phyloP scores from a whole-genome alignment of 116 monocot genomes.

The Thalassia testudinum region DNA sequence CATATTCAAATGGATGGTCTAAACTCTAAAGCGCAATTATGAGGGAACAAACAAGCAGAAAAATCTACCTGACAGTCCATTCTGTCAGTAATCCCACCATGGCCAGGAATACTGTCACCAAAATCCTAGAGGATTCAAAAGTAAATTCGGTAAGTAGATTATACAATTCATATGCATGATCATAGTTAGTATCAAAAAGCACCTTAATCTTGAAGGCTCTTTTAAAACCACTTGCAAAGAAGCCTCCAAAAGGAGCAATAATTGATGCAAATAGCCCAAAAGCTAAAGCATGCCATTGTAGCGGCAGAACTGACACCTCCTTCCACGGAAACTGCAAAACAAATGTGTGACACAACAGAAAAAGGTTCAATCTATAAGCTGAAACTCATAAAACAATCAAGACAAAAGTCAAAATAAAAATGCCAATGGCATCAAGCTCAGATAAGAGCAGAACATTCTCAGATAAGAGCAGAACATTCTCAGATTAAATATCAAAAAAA shows the following conservation, averaged over 20 bases:
- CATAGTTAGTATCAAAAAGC: background rate
- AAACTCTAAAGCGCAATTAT: too few species aligned
- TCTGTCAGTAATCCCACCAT: constrained; percentile 97
- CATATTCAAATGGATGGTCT: too few species aligned
- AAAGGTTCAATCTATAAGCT: too few species aligned
- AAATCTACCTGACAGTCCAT: constrained; percentile 88
- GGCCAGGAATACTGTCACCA: constrained; percentile 97
- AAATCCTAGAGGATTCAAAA: constrained; percentile 44
- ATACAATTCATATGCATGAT: too few species aligned
- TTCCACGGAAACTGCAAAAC: constrained; percentile 75
- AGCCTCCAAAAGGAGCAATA: constrained; percentile 97
- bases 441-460: too few species aligned
- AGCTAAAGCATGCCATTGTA: constrained; percentile 94
- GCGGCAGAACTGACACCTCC: constrained; percentile 51
- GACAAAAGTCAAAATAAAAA: background rate
- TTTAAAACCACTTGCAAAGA: constrained; percentile 98
- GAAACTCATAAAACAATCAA: background rate
- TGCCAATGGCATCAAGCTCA: too few species aligned
- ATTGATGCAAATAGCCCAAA: constrained; percentile 98
- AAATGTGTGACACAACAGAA: too few species aligned
- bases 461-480: too few species aligned
- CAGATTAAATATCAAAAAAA: too few species aligned
- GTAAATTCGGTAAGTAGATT: too few species aligned
- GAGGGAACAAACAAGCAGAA: too few species aligned
- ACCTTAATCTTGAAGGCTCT: constrained; percentile 96